Evolutionary conservation across 495 filamentous ascomycete species (phyloP).

Genomic region (Penicillium fimorum): DNA sequence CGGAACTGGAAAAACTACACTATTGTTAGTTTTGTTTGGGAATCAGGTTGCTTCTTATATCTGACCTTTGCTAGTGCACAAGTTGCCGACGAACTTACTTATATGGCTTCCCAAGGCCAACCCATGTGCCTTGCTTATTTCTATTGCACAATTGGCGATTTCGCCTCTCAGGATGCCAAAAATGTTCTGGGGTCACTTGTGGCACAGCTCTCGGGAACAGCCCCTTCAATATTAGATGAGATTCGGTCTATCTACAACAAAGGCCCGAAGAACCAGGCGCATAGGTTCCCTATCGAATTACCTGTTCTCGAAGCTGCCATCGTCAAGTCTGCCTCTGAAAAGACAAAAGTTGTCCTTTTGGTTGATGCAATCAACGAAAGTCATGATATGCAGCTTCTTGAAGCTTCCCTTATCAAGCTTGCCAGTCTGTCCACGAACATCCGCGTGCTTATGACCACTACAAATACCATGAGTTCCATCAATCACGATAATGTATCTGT

Average conservation of each 20-base stretch:
- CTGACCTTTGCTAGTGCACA: slow-evolving; percentile 18
- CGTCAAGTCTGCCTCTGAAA: slow-evolving; percentile 8
- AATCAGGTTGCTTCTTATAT: neutral
- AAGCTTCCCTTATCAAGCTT: slow-evolving; percentile 15
- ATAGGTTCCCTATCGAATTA: slow-evolving; percentile 16
- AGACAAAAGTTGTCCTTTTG: slow-evolving; percentile 12
- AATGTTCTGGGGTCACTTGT: slow-evolving; percentile 25
- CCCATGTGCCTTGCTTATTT: slow-evolving; percentile 20
- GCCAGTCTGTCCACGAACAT: slow-evolving; percentile 16
- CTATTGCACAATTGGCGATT: slow-evolving; percentile 23
- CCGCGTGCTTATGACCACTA: slow-evolving; percentile 21
- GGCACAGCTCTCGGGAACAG: slow-evolving; percentile 17
- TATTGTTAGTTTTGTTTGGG: slow-evolving; percentile 15
- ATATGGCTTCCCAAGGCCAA: slow-evolving; percentile 8
- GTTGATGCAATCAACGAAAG: slow-evolving; percentile 27
- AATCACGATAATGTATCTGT: neutral
- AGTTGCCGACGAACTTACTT: slow-evolving; percentile 17
- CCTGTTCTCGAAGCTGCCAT: slow-evolving; percentile 23
- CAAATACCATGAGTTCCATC: neutral
- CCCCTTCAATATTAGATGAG: slow-evolving; percentile 16
- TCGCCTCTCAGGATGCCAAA: slow-evolving; percentile 19
- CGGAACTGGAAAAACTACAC: slow-evolving; percentile 25
- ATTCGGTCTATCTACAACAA: slow-evolving; percentile 17
- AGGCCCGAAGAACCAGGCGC: slow-evolving; percentile 16
- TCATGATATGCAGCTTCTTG: slow-evolving; percentile 11